Evolutionary conservation across 2,329 filamentous ascomycete species (phyloP), one percentile per base, ranked within the genome.

Genomic region (Trichoderma arundinaceum): DNA sequence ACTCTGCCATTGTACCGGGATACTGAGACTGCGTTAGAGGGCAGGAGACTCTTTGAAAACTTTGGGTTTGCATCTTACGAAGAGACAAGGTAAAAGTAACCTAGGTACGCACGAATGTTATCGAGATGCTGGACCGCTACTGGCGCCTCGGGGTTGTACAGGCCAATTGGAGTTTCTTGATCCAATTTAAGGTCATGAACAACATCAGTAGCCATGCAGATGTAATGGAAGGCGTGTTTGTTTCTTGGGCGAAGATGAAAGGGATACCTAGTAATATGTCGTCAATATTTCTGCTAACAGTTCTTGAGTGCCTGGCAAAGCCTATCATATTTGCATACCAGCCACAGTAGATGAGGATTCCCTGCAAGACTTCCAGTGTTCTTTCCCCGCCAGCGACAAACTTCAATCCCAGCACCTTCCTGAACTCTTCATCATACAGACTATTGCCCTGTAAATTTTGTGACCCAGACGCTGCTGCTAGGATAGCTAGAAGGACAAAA

Each of bases 351-450:
- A 88, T 79, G 32, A 88, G 74, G 19, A 88, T 73, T 3, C 85
- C 85, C 68, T 86, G 83, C 1, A 88, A 72, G 15, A 88, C 69
- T 69, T 88, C 85, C 22, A 88, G 66, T 12, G 79, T 85, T 64
- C 84, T 81, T 75, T 88, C 85, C 0, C 85, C 84, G 3, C 82
- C 80, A 0, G 85, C 79, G 0, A 88, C 83, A 46, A 86, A 83
- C 72, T 85, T 87, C 51, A 85, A 76, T 1, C 80, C 84, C n/a
- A 87, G 69, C 0, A 85, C 78, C 70, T 86, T 86, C 35, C 84
- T 78, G 58, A 88, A 84, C 73, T 88, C 85, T 56, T 83, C 81
- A 33, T 87, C 85, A 51, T 88, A 86, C 2, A 84, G 75, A 13
- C 74, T 80, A 64, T 86, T 83, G 0, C 84, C 81, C 68, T 84